Base-by-base conservation (phyloP, 495 filamentous ascomycete genomes). In the Neurospora sp. region DNA sequence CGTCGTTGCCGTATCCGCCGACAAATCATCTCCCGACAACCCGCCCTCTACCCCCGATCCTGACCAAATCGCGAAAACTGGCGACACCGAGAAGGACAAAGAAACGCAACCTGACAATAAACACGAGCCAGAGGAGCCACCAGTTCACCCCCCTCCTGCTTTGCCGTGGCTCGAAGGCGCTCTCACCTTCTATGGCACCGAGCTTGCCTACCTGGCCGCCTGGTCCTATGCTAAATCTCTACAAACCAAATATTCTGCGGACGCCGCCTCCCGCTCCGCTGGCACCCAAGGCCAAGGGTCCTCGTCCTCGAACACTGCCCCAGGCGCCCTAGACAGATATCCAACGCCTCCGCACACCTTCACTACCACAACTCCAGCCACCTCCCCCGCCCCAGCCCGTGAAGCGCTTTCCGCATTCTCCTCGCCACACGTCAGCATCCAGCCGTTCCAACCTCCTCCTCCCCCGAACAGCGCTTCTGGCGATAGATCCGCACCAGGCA, bases 121-220 rank as follows among this genome's bases (percentile, higher is more conserved):
- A 66, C 14, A 66, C 23, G 54, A 66, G 6, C 27, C 27, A 37
- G 54, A 66, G 31, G 54, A 35, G 14, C 11, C 27, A 18, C 27
- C 54, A 37, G 54, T 66, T 37, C 16, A 69, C 9, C 69, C 76
- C 14, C 73, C 54, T 4, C 44, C 41, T 23, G 62, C 74, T 46
- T 60, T 81, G 16, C 78, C 78, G 2, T 83, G 78, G 79, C 79
- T 93, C 18, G 91, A 93, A 77, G 91, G 90, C 10, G 79, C 93
- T 73, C 85, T 92, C 10, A 87, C 92, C 27, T 85, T 93, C 23
- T 95, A 91, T 90, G 89, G 90, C 37, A 93, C 90, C 12, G 92
- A 95, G 83, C 86, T 84, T 4, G 86, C 84, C 74, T 91, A 91
- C 78, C 73, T 91, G 5, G 82, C 84, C 54, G 84, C 89, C 16